These are phyloP conservation scores for Fusarium luffae DNA, from an alignment of 2,329 filamentous ascomycete species.

Conservation along the genomic window DNA sequence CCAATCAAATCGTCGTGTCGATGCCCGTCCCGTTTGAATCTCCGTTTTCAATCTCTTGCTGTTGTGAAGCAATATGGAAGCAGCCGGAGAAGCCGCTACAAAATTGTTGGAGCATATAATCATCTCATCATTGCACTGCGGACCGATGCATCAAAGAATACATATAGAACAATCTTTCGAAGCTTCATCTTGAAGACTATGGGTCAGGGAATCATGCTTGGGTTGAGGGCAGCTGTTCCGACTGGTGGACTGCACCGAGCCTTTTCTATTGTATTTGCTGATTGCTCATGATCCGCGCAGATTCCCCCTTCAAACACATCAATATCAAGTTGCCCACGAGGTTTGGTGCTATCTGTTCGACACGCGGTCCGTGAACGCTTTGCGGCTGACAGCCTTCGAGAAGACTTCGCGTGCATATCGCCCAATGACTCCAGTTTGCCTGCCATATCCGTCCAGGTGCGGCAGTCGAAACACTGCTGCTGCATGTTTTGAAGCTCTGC, in stretches of 20 bases:
- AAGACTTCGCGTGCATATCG: slow-evolving; percentile 37
- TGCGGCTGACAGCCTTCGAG: slow-evolving; percentile 38
- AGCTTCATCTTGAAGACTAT: slow-evolving; percentile 38
- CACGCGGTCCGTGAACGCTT: slow-evolving; percentile 26
- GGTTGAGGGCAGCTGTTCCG: slow-evolving; percentile 24
- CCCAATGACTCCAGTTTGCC: slow-evolving; percentile 32
- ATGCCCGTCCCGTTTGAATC: slow-evolving; percentile 35
- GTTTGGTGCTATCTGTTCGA: slow-evolving; percentile 30
- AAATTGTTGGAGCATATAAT: slow-evolving; percentile 33
- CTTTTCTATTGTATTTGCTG: slow-evolving; percentile 35
- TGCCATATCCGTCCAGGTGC: slow-evolving; percentile 19
- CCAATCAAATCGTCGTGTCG: slow-evolving; percentile 34
- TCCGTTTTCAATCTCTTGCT: slow-evolving; percentile 30
- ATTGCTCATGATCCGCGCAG: slow-evolving; percentile 39
- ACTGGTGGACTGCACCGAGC: slow-evolving; percentile 32
- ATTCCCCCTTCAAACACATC: slow-evolving; percentile 31
- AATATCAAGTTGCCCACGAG: slow-evolving; percentile 13
- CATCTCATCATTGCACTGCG: slow-evolving; percentile 38
- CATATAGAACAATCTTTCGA: slow-evolving; percentile 40
- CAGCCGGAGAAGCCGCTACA: slow-evolving; percentile 26
- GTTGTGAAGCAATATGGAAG: slow-evolving; percentile 39
- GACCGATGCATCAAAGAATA: slow-evolving; percentile 28
- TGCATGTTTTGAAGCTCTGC: slow-evolving; percentile 15
- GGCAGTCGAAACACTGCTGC: slow-evolving; percentile 15
- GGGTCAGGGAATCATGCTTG: slow-evolving; percentile 24